phyloP scores from a whole-genome alignment of 495 filamentous ascomycete genomes.

The Neurospora sp. region DNA sequence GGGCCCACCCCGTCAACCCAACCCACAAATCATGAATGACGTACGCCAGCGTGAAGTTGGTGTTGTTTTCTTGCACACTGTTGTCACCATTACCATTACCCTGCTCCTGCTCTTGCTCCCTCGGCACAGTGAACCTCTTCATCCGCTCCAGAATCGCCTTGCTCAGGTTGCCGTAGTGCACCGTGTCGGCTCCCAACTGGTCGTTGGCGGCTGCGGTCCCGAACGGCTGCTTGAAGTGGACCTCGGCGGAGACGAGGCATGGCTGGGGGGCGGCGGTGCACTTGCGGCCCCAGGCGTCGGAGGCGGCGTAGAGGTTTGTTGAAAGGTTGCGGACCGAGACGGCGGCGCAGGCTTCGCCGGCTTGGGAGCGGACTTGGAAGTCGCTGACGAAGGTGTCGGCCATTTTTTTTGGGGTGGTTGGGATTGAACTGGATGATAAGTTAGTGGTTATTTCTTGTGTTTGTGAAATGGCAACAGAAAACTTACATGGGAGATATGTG shows the following conservation, averaged over 20 bases:
- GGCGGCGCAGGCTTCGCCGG: slow-evolving; percentile 28
- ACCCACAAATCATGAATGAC: slow-evolving; percentile 25
- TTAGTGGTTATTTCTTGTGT: background rate
- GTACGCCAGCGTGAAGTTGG: slow-evolving; percentile 9
- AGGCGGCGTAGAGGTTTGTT: slow-evolving; percentile 28
- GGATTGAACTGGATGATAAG: background rate
- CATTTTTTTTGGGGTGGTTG: background rate
- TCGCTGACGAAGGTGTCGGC: slow-evolving; percentile 18
- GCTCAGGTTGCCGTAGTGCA: slow-evolving; percentile 51
- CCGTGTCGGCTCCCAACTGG: slow-evolving; percentile 41
- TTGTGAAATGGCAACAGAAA: no score
- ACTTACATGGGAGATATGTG: background rate
- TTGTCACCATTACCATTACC: no score
- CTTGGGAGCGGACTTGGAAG: slow-evolving; percentile 21
- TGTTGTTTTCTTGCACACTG: slow-evolving; percentile 1
- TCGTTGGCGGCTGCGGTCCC: slow-evolving; percentile 35
- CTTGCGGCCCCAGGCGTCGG: slow-evolving; percentile 48
- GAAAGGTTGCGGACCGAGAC: slow-evolving; percentile 44
- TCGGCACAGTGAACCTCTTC: slow-evolving; percentile 10
- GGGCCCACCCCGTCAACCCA: slow-evolving; percentile 18
- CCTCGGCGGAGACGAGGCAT: slow-evolving; percentile 37
- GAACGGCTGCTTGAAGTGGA: slow-evolving; percentile 40
- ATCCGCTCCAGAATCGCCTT: slow-evolving; percentile 37
- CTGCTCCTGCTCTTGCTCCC: no score
- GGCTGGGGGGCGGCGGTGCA: slow-evolving; percentile 36